These are phyloP conservation scores for Fusarium aywerte DNA, from an alignment of 2,329 filamentous ascomycete species.

Conservation along the genomic window DNA sequence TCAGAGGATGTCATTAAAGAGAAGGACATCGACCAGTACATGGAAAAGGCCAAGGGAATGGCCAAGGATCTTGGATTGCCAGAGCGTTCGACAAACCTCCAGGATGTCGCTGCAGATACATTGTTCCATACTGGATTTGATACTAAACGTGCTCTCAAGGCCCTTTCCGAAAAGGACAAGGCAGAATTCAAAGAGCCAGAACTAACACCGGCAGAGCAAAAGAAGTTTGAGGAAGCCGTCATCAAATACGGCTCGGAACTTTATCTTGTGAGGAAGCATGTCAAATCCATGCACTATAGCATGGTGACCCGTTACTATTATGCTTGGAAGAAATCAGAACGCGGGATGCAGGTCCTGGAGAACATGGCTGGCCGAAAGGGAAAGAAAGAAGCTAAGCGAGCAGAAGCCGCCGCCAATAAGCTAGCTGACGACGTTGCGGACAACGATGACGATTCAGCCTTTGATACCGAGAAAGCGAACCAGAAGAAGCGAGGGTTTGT, in stretches of 20 bases:
- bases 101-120: constrained; percentile 82
- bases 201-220: constrained; percentile 79
- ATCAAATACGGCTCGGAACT: constrained; percentile 92
- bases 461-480: constrained; percentile 85
- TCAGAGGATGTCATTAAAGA: constrained; percentile 61
- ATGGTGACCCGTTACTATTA: constrained; percentile 95
- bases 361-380: constrained; percentile 87
- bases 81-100: constrained; percentile 82
- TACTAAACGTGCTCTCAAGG: constrained; percentile 73
- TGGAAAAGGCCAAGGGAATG: constrained; percentile 73
- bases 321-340: constrained; percentile 94
- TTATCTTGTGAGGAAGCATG: constrained; percentile 82
- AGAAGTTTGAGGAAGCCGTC: constrained; percentile 92
- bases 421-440: constrained; percentile 93
- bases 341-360: constrained; percentile 89
- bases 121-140: constrained; percentile 80
- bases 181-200: constrained; percentile 86
- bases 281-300: constrained; percentile 82
- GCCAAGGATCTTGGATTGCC: constrained; percentile 76
- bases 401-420: constrained; percentile 76
- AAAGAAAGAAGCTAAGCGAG: constrained; percentile 84
- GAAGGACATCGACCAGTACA: constrained; percentile 78
- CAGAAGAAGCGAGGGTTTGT: constrained; percentile 84
- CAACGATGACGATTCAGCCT: constrained; percentile 93
- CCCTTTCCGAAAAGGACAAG: constrained; percentile 74